phyloP scores from a whole-genome alignment of 208 protist species.

The Endotrypanum monterogeii region DNA sequence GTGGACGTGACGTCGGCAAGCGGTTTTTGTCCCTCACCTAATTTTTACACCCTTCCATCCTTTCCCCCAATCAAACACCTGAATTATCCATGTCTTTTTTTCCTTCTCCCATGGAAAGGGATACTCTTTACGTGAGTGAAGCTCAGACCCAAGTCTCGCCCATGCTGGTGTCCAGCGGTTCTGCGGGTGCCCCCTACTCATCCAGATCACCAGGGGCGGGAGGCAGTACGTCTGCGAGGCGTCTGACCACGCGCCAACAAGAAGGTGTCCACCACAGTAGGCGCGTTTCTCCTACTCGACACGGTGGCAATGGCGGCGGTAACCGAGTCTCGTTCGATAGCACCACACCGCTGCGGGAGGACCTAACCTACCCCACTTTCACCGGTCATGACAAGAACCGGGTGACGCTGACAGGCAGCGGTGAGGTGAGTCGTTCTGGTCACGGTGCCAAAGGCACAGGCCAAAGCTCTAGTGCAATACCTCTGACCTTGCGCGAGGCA shows the following conservation, averaged over 20 bases:
- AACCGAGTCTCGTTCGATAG: background rate
- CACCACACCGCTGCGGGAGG: background rate
- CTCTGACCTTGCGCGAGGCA: slow-evolving; percentile 3
- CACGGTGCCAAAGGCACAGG: background rate
- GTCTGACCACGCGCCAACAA: background rate
- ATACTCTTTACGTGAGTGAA: slow-evolving; percentile 6
- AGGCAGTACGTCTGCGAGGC: background rate
- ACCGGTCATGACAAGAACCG: background rate
- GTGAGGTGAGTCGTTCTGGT: background rate
- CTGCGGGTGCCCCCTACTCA: background rate
- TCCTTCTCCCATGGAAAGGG: background rate
- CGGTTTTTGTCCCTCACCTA: background rate
- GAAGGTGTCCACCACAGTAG: background rate
- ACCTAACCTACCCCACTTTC: slow-evolving; percentile 4
- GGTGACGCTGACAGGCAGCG: slow-evolving; percentile 2
- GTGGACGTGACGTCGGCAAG: background rate
- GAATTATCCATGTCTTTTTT: background rate
- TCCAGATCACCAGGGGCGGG: background rate
- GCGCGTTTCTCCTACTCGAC: background rate
- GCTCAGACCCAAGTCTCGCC: background rate
- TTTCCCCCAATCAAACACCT: background rate
- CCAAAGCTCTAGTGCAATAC: background rate
- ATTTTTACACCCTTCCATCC: background rate
- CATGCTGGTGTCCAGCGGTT: background rate
- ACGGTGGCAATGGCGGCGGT: background rate